Evolutionary conservation across 2,329 filamentous ascomycete genomes (phyloP), one percentile per base, ranked within the genome.

Genomic region (Stachybotrys chlorohalonatus): DNA sequence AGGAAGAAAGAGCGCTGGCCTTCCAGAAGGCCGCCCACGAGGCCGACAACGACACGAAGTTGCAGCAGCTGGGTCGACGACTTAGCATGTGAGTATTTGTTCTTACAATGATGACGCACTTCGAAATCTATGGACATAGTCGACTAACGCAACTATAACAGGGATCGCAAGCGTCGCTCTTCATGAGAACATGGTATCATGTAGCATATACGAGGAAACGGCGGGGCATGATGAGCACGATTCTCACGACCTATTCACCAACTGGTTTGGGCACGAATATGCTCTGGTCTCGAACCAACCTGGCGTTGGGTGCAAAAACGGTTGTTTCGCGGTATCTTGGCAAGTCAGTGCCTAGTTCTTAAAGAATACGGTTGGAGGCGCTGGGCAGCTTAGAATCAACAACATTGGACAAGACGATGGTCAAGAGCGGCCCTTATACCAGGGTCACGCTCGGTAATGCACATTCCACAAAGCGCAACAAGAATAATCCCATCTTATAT

Each of bases 21-120:
- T 75, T 99, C 60, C 87, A 95, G 74, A 85, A 91, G 68, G 94
- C 94, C 3, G 85, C 84, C 47, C 82, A 87, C 57, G 92, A 96
- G 62, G 94, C 94, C 17, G 92, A 96, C 61, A 95, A 96, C 67
- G 94, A 97, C 67, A 84, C 85, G 68, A 89, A 89, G 64, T 73
- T 99, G 66, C 89, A 93, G 64, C 86, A 87, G 59, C 83, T 99
- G 57, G 94, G 91, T 31, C 82, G 94, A 72, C 84, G 93, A 70
- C 87, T 99, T 65, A 96, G 91, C 87, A 95, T 95, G 94, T 97
- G 59, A 69, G 62, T 63, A n/a, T 42, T 13, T 13, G 6, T 42
- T 42, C 36, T 13, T 5, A 9, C 6, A 13, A 42, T 39, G n/a
- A 15, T 4, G 24, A 24, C 24, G 4, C 24, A 2, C 24, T 24